Evolutionary conservation across 805 yeast species (phyloP), one percentile per base, ranked within the genome.

Genomic region (Candida multigemmis): DNA sequence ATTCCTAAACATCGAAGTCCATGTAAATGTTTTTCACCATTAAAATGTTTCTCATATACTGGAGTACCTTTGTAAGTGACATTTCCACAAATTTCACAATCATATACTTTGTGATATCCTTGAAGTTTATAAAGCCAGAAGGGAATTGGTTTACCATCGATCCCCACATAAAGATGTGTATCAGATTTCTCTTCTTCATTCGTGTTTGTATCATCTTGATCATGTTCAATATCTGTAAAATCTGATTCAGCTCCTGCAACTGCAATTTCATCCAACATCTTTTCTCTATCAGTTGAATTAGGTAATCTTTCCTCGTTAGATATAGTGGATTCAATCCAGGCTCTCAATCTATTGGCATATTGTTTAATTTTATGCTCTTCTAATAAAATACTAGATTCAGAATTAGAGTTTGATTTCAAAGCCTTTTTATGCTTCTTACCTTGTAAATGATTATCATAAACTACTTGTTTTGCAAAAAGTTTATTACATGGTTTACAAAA

Each of bases 101-200:
- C 42, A 40, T 74, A 83, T 27, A 69, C 72, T 22, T 71, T 66
- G 30, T 81, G 81, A 7, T 87, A 60, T 0, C 98, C 98, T 42
- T 85, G 86, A 23, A 87, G 59, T 50, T 87, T 91, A 63, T 74
- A 87, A 16, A 91, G 60, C 98, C 98, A 91, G 29, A 66, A 74
- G 2, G 98, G 98, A 16, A 91, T 84, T 1, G 96, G 96, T 21
- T 67, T 69, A 0, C 96, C 96, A 51, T 87, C 96, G 12, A 82
- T 69, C 0, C 94, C 97, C 1, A 83, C 27, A 0, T 95, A 94
- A 30, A 83, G 50, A 30, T 77, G 71, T 30, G 71, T 56, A 9
- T 46, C 52, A 12, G 43, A 36, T 13, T 34, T 27, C 1, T 41
- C 50, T 10, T 39, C 42, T 3, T 40, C 42, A 2, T 40, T 50